Base-by-base conservation (phyloP, 192 early-diverging fungal species). In the Coemansia asiatica region DNA sequence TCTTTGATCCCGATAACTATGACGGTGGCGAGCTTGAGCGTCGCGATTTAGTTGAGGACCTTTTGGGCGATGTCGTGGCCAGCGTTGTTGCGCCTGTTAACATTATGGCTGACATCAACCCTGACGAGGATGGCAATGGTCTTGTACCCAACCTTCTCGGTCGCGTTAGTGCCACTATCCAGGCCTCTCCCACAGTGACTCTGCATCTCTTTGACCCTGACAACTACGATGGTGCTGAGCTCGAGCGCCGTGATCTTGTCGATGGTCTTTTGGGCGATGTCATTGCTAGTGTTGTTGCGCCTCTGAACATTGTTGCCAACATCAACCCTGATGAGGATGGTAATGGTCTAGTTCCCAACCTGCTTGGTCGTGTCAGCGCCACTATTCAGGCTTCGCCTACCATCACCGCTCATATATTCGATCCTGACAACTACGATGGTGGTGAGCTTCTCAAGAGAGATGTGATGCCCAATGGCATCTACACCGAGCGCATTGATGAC, bases 231-330 rank as follows among this genome's bases (percentile, higher is more conserved):
- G 48, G 38, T 46, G 60, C 28, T 18, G 61, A 59, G 19, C 53
- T 71, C 12, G 38, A 56, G 15, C 57, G 56, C 8, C 74, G 74
- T 27, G 68, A 70, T 46, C 53, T 71, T 9, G 56, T 76, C 1
- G 64, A 66, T 9, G 61, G 66, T 35, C 55, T 74, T 15, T 63
- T 74, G 19, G 72, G 72, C 19, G 72, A 68, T 31, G 61, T 73
- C 27, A 26, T 67, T 28, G 65, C 65, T 28, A 73, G 65, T 35
- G 71, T 36, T 6, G 65, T 67, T 18, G 71, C 71, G 6, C 71
- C 71, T n/a, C 16, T 73, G 19, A 73, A 67, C 61, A 67, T 74
- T 22, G 66, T 63, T 23, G 68, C 67, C 56, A 69, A 69, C 63
- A 69, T 69, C 56, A 66, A 75, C 48, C 68, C 67, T 1, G 64